Conservation (phyloP, 1,284 basidiomycete species). For the Hymenochaete sp. region DNA sequence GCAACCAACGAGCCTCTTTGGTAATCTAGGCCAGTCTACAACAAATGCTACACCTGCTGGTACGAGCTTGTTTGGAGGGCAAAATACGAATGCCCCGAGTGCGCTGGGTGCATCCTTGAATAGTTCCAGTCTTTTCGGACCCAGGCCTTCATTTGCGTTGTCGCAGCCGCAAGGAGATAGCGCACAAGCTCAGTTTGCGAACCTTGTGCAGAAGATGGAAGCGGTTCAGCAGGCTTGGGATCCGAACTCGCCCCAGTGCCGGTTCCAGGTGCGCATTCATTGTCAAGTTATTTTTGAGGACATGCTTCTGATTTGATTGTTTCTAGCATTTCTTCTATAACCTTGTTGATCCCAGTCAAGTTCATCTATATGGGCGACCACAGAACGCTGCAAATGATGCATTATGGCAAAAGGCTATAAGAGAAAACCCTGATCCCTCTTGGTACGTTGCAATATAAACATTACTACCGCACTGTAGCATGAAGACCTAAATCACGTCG, state of each 20-base stretch:
- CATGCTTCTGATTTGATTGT: not conserved
- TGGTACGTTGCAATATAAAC: conserved; percentile 43
- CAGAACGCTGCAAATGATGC: conserved; percentile 65
- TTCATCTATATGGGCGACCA: conserved; percentile 66
- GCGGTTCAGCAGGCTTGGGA: conserved; percentile 67
- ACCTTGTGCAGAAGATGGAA: conserved; percentile 57
- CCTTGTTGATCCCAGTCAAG: conserved; percentile 67
- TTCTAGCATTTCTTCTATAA: conserved; percentile 78
- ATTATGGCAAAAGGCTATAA: conserved; percentile 71
- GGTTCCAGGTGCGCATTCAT: conserved; percentile 59
- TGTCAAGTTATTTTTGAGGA: conserved; percentile 3
- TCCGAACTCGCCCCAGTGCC: conserved; percentile 57
- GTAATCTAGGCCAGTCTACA: conserved; percentile 25
- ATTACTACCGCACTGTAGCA: conserved; percentile 4
- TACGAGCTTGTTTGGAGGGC: conserved; percentile 25
- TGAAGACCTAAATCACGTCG: not conserved
- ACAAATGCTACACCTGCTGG: conserved; percentile 21
- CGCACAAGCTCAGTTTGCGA: conserved; percentile 49
- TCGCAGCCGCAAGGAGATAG: conserved; percentile 44
- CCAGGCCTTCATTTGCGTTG: conserved; percentile 24
- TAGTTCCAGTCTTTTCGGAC: conserved; percentile 23
- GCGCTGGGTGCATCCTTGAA: no score
- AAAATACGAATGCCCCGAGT: conserved; percentile 24
- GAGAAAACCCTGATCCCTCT: conserved; percentile 77
- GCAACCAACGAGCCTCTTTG: conserved; percentile 29